Conservation (phyloP, 2,329 filamentous ascomycete species). For the Fusarium equiseti region DNA sequence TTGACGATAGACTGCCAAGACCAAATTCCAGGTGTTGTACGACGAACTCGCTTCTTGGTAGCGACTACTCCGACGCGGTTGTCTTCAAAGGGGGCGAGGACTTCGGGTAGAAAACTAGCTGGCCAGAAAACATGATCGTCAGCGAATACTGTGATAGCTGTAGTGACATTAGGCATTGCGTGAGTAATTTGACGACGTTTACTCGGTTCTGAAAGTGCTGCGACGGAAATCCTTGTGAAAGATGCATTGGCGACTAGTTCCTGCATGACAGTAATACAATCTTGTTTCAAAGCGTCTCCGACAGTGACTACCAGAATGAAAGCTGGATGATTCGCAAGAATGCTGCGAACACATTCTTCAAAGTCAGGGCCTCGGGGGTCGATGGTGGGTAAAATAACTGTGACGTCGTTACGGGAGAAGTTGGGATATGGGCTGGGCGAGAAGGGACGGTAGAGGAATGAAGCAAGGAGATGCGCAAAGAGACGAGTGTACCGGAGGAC, state of each 20-base stretch:
- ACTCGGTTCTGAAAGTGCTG: conserved; percentile 52
- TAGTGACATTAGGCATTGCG: conserved; percentile 54
- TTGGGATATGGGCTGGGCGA: conserved; percentile 45
- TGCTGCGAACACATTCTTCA: conserved; percentile 54
- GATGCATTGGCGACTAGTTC: conserved; percentile 10
- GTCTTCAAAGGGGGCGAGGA: conserved; percentile 61
- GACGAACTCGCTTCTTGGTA: conserved; percentile 66
- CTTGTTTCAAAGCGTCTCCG: conserved; percentile 46
- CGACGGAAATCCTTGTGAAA: conserved; percentile 48
- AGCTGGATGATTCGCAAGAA: conserved; percentile 55
- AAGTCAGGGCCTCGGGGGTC: conserved; percentile 59
- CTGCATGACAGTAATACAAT: conserved; percentile 33
- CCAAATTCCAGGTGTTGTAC: conserved; percentile 50
- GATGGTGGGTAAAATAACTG: conserved; percentile 65
- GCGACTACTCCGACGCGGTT: conserved; percentile 64
- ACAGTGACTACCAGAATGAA: conserved; percentile 61
- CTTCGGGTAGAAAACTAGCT: conserved; percentile 54
- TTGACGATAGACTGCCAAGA: conserved; percentile 58
- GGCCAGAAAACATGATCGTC: conserved; percentile 69
- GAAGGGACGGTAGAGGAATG: conserved; percentile 55
- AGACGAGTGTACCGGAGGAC: conserved; percentile 59
- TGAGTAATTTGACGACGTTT: conserved; percentile 63
- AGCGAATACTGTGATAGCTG: conserved; percentile 58
- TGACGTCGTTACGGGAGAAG: conserved; percentile 56
- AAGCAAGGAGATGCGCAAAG: conserved; percentile 57